Evolutionary conservation across 805 yeast species (phyloP), one percentile per base, ranked within the genome.

Genomic region (Saccharomycopsis fodiens): DNA sequence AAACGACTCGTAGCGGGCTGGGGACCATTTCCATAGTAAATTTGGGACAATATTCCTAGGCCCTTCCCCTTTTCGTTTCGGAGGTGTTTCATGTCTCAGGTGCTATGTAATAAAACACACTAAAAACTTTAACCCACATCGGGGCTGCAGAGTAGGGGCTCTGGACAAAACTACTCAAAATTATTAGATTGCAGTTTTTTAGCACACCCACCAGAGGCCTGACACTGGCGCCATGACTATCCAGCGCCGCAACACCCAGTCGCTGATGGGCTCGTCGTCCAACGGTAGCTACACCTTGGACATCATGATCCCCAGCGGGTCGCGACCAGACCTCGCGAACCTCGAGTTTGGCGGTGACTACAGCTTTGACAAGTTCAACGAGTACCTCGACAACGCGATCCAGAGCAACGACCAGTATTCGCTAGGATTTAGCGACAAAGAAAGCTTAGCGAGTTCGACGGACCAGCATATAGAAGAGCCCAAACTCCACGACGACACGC

Each of bases 331-430:
- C 27, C 10, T 36, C 7, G 40, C 16, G 13, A 15, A 6, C 15
- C 20, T 36, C 7, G 22, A 36, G 7, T 36, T 36, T 36, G 40
- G 20, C 15, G 12, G 27, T 19, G 35, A 43, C 35, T 39, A 43
- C 20, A 42, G 37, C 10, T 46, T 46, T 25, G 42, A 42, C 10
- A 20, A 39, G 23, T 46, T 46, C 23, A 46, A 46, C 32, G n/a
- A 13, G 16, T 46, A 36, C 30, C 41, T 46, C 15, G 47, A 46
- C 40, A 35, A 19, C n/a, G 27, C 45, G 13, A 20, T 21, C 20
- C 15, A 32, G 20, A 32, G 12, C 36, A 25, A 6, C 29, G 29
- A 25, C 29, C 29, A 25, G 29, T 25, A 7, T 10, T 25, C 29
- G 29, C 29, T 25, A 7, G 29, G 29, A 7, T 25, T 25, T 10